These are phyloP conservation scores for Debaryomyces singareniensis DNA, from an alignment of 1,139 yeast genomes.

Conservation along the genomic window DNA sequence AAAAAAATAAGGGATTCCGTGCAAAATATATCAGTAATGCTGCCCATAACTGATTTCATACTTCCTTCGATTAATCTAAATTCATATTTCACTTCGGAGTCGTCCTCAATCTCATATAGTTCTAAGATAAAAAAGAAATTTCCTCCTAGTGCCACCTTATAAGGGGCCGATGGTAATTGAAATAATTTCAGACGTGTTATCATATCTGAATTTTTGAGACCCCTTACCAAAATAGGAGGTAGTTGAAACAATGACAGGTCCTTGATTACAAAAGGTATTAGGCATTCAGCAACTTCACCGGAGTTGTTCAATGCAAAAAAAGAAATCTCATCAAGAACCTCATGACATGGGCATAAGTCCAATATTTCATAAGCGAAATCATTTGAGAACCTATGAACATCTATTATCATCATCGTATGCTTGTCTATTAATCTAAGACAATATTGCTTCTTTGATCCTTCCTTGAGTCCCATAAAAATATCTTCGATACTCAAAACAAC, in stretches of 20 bases:
- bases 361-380: constrained; percentile 12
- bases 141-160: constrained; percentile 11
- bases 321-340: constrained; percentile 3
- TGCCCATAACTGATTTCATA: constrained; percentile 8
- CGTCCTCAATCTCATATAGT: constrained; percentile 3
- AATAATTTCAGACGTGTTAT: constrained; percentile 9
- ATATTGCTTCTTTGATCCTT: constrained; percentile 11
- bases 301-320: constrained; percentile 12
- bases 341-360: constrained; percentile 12
- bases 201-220: constrained; percentile 8
- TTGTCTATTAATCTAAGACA: constrained; percentile 14
- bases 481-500: constrained; percentile 14
- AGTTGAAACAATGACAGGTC: constrained; percentile 7
- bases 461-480: constrained; percentile 9
- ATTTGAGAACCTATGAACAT: constrained; percentile 8
- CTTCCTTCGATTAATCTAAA: constrained; percentile 11
- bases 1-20: constrained; percentile 8
- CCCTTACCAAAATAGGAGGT: constrained; percentile 7
- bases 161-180: constrained; percentile 5
- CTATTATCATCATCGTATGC: constrained; percentile 9
- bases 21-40: constrained; percentile 8
- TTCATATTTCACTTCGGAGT: not conserved
- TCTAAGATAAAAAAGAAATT: constrained; percentile 9
- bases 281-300: constrained; percentile 6
- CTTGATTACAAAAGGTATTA: constrained; percentile 9